Evolutionary conservation across 257 asterid species (phyloP), one percentile per base, ranked within the genome.

Genomic region (Penstemon newberryi): DNA sequence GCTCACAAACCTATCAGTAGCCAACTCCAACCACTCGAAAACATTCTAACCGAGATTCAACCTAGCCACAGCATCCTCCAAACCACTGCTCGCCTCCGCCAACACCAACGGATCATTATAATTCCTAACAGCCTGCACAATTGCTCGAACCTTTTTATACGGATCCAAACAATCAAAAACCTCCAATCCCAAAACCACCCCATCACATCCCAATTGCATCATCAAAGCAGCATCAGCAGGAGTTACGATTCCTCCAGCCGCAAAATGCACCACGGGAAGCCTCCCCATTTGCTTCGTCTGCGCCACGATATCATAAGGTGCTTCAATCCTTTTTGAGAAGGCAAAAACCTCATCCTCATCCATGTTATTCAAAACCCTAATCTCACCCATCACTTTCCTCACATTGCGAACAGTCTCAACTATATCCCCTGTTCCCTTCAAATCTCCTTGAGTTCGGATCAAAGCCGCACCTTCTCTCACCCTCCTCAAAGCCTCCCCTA

Each of bases 131-230:
- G 90, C 97, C 73, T 76, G 97, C 66, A 91, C 90, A 61, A 89
- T 87, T 0, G 92, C 91, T 19, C 91, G 69, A 5, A 83, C 81
- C 77, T 65, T 81, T 80, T 70, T 84, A 33, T 74, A 84, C 40
- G 97, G 96, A 77, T 91, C 84, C 9, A 74, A 63, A 56, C 80
- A 79, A 50, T 79, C 71, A 50, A 91, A 91, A 56, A 88, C 75
- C 69, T 87, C 96, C 0, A 69, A 78, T 0, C 88, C 95, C 54
- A 88, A 5, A 61, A 81, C 86, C 55, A 91, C 91, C 1, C 96
- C 97, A 67, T 88, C 96, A 65, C 95, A 88, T 0, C 97, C 95
- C 78, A 91, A 63, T 56, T 89, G 97, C 96, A 89, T 87, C 97
- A 89, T 81, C 66, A 91, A 50, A 0, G 97, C 97, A 0, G 97